These are phyloP conservation scores for Corylus heterophylla DNA, from an alignment of 306 rosid genomes.

Conservation along the genomic window DNA sequence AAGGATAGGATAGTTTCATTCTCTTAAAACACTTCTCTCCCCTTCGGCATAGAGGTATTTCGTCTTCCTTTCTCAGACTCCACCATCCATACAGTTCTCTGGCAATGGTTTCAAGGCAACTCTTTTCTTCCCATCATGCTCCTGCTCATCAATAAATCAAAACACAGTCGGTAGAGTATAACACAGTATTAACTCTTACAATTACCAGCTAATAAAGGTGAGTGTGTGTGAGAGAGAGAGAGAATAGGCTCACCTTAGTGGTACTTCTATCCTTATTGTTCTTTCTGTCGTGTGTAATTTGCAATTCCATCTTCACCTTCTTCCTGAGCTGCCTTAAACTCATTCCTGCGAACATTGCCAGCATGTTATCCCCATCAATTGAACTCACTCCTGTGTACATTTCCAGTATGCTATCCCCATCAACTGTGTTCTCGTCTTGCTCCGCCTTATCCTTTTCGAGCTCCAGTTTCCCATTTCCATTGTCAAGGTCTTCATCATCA, in stretches of 20 bases:
- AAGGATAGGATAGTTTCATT: no score
- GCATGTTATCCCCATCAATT: not conserved
- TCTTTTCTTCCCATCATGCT: conserved; percentile 55
- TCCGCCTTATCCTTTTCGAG: conserved; percentile 29
- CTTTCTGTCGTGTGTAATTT: conserved; percentile 12
- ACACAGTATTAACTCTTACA: not conserved
- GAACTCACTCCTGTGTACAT: conserved; percentile 17
- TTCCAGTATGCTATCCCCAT: not conserved
- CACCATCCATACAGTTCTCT: conserved; percentile 45
- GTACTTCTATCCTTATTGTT: not conserved
- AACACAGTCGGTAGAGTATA: not conserved
- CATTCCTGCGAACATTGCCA: not conserved
- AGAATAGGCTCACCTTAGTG: conserved; percentile 24
- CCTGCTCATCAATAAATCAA: conserved; percentile 13
- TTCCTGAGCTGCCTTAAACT: conserved; percentile 61
- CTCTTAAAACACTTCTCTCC: not conserved
- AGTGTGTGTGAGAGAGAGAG: not conserved
- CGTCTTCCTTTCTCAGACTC: conserved; percentile 28
- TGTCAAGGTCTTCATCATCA: conserved; percentile 5
- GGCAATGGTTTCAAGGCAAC: conserved; percentile 67
- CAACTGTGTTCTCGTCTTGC: not conserved
- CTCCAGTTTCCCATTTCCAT: not conserved
- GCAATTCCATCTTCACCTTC: conserved; percentile 36
- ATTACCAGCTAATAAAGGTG: not conserved
- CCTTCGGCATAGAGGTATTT: not conserved